Evolutionary conservation across 345 rosid genomes (phyloP), one percentile per base, ranked within the genome.

Genomic region (Boechera stricta): DNA sequence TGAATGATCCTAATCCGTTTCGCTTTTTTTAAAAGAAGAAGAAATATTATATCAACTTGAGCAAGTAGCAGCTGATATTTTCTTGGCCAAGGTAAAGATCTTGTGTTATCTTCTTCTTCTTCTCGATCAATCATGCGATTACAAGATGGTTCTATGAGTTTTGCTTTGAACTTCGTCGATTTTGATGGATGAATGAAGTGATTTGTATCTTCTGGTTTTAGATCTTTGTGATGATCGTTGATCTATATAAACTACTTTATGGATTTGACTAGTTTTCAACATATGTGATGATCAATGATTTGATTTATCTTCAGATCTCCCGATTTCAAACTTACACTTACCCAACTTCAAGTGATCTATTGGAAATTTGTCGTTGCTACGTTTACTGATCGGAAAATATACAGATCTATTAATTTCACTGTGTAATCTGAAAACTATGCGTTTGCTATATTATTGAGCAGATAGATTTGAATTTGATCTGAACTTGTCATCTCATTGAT

Each of bases 61-160:
- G 61, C 38, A 13, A 67, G 61, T 58, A 29, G 61, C 69, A 15
- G 56, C 70, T 51, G 72, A 57, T 75, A 75, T 58, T 75, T 57
- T 71, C 73, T 39, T 54, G 6, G 10, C 12, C 5, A 55, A 75
- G 83, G 83, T 80, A 75, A 71, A 33, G 49, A 52, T 60, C 64
- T 52, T 32, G 1, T 32, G 9, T 45, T 39, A 0, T 48, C 24
- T 12, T 59, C 63, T 28, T 65, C 72, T 65, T 66, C 56, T 78
- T 38, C 32, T 65, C 67, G 61, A 55, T 63, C 58, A 15, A 41
- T 31, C 10, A 9, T 5, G 38, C 38, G 6, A 33, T 33, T 33
- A 33, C 36, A 7, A 33, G 36, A 33, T 33, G 7, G 38, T 47
- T 32, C 39, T 69, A 4, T 56, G 54, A 12, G 15, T 69, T 56